Base-by-base conservation (phyloP, 768 basidiomycete genomes). In the Boletus subparvulus region DNA sequence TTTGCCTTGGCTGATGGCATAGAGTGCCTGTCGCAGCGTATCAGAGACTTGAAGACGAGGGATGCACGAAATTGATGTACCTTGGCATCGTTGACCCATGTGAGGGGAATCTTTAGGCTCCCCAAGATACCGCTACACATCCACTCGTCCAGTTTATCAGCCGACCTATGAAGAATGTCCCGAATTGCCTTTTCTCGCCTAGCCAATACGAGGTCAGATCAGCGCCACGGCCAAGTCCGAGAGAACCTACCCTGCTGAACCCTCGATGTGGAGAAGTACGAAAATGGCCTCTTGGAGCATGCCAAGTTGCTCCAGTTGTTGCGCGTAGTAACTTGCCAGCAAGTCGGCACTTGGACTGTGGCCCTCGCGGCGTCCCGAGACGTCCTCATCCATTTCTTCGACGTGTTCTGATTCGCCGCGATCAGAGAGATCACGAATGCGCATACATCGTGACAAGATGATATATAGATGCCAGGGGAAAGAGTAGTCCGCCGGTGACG, bases 381-480 rank as follows among this genome's bases (percentile, higher is more conserved):
- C 75, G 8, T 77, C 80, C 4, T 73, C 76, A 24, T 68, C 69
- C 50, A 75, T 70, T 47, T 72, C 70, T 35, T 58, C 62, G 53
- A 73, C 58, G 59, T 70, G 60, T 28, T 75, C 76, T 4, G 78
- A 71, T 19, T 82, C 79, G 36, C 78, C 80, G 11, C 94, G 83
- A 69, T 98, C 96, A n/a, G 85, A 83, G 62, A 96, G 90, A 69
- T 98, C 95, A 21, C 94, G 83, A 37, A 89, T 74, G 28, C 87
- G 80, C 75, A 97, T 85, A 57, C 88, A 90, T 26, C 88, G 82
- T 16, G 94, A 89, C 46, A 98, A 76, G 35, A 98, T 76, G 52
- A 94, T 83, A 70, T 96, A 98, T 35, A 98, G 67, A 73, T 98
- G 94, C 96, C 96, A 99, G 8, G 90, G 80, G 53, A 97, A 75